A percentile compares a stretch with the other conserved stretches of the same genome.
Evolutionary conservation across 805 yeast species (phyloP).

Genomic region (Candida caryicola): DNA sequence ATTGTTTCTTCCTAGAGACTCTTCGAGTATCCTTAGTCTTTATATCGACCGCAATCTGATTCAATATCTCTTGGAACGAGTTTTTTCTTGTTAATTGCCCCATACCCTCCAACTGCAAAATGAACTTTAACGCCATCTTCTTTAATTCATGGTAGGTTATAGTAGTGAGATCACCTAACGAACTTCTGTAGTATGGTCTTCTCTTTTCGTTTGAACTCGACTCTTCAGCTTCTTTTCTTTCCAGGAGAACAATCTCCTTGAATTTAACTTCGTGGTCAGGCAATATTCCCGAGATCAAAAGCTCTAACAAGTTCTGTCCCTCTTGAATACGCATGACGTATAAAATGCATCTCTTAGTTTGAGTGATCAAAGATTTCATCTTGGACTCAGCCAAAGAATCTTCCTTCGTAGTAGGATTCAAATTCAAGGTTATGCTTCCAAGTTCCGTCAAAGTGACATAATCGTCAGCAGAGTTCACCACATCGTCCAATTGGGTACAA

Average conservation of each 20-base stretch:
- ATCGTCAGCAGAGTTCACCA: slow-evolving; percentile 36
- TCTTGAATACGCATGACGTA: slow-evolving; percentile 83
- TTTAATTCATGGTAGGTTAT: slow-evolving; percentile 72
- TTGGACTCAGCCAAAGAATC: slow-evolving; percentile 53
- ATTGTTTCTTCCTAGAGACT: slow-evolving; percentile 38
- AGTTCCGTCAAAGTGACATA: slow-evolving; percentile 50
- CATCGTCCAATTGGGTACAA: slow-evolving; percentile 40
- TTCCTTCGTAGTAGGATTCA: slow-evolving; percentile 52
- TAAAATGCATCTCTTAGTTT: slow-evolving; percentile 77
- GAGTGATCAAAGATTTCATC: slow-evolving; percentile 58
- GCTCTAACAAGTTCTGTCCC: slow-evolving; percentile 62
- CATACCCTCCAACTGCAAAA: slow-evolving; percentile 69
- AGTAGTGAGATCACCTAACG: slow-evolving; percentile 48
- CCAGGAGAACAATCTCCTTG: slow-evolving; percentile 50
- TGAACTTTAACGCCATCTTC: slow-evolving; percentile 66
- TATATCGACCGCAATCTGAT: slow-evolving; percentile 83
- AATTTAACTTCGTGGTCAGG: slow-evolving; percentile 69
- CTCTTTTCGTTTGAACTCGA: slow-evolving; percentile 42
- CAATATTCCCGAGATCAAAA: slow-evolving; percentile 63
- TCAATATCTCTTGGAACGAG: slow-evolving; percentile 74
- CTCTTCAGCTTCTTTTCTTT: slow-evolving; percentile 24
- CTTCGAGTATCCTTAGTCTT: slow-evolving; percentile 46
- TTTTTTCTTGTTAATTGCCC: slow-evolving; percentile 64
- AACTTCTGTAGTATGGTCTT: slow-evolving; percentile 43
- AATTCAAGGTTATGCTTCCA: slow-evolving; percentile 51